Evolutionary conservation across 805 yeast species (phyloP).

Genomic region (Lipomyces yamanashiensis): DNA sequence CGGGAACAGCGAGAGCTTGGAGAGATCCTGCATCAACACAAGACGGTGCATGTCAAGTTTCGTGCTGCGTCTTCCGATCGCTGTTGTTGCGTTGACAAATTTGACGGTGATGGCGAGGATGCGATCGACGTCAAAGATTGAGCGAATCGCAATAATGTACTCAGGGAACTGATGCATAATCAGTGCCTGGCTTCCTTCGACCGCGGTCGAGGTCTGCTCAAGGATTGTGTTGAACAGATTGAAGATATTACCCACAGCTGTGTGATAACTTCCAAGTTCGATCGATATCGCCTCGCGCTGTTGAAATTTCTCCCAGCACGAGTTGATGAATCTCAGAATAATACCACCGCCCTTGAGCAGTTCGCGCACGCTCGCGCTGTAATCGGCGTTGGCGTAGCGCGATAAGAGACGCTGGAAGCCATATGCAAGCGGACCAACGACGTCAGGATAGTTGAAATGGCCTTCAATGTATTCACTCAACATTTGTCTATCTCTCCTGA

Average conservation of each 20-base stretch:
- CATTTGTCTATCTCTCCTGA: conserved; percentile 11
- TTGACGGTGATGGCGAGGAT: conserved; percentile 43
- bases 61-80: conserved; percentile 2
- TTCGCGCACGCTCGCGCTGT: conserved; percentile 24
- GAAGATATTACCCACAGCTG: conserved; percentile 10
- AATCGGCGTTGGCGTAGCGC: conserved; percentile 12
- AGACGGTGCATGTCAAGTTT: conserved; percentile 44
- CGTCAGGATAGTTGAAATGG: conserved; percentile 39
- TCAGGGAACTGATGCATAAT: conserved; percentile 22
- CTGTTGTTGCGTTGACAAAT: conserved; percentile 24
- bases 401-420: conserved; percentile 26
- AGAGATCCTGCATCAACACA: conserved; percentile 56
- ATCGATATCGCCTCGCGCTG: conserved; percentile 22
- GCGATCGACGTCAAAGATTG: conserved; percentile 47
- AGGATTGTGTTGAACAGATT: conserved; percentile 17
- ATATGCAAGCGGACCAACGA: conserved; percentile 26
- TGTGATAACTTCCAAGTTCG: conserved; percentile 19
- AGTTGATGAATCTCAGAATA: conserved; percentile 27
- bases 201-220: conserved; percentile 13
- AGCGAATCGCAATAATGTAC: conserved; percentile 23
- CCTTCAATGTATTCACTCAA: conserved; percentile 38
- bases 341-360: conserved; percentile 24
- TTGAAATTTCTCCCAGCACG: conserved; percentile 30
- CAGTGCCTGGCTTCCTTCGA: conserved; percentile 23
- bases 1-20: conserved; percentile 39